Evolutionary conservation across 2,329 filamentous ascomycete species (phyloP), one percentile per base, ranked within the genome.

Genomic region (Calonectria pauciramosa): DNA sequence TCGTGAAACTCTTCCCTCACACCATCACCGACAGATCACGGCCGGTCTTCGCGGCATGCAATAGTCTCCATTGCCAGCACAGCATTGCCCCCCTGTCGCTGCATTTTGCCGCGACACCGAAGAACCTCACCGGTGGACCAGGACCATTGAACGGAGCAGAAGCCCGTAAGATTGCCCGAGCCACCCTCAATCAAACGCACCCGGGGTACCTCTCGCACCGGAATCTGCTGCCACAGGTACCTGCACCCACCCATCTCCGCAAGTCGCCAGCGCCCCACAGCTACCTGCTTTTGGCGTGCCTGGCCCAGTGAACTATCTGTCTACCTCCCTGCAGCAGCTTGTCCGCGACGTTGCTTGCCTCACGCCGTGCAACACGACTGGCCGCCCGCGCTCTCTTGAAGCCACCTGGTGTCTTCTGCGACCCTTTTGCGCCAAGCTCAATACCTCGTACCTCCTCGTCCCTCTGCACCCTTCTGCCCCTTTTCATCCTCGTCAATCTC

Each of bases 351-450:
- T 77, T 81, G 75, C 77, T 80, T 78, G 74, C 79, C 74, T 81
- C 78, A 78, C 74, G 76, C 80, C 78, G 79, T 80, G 78, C 78
- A 77, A 78, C 78, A 79, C 66, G 74, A 79, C 78, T 81, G 80
- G 79, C 69, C 72, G 73, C 73, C 69, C 72, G 70, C 72, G 52
- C 70, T 75, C 70, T 76, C 73, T 81, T 82, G 75, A 81, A 83
- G 82, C 82, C 82, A 83, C 82, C 81, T 82, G 81, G 81, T 83
- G 79, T 82, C 75, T 82, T 82, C 78, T 79, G 73, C 72, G 73
- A 73, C 69, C 76, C 75, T 80, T 70, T 70, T 78, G 81, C 79
- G 74, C 80, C 77, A 79, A 71, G 75, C 75, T 77, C 63, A 76
- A 70, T 76, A 73, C 69, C 70, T 77, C 67, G 74, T 71, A 71